Evolutionary conservation across 1,284 basidiomycete genomes (phyloP).

Genomic region (Trichosporon sp.): DNA sequence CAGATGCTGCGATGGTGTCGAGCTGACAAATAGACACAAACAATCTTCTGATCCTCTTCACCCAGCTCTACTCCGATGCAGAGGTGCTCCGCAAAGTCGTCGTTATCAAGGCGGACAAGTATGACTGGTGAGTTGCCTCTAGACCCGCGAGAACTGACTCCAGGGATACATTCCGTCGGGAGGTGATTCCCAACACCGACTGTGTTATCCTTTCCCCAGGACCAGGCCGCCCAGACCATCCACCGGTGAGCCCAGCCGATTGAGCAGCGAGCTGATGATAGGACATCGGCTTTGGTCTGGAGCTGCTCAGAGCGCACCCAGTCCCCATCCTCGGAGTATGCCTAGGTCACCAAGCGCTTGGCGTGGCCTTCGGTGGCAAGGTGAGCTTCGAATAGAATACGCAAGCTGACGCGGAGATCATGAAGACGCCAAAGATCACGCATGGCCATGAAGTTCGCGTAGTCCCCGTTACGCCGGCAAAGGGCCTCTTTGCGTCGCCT

Average conservation of each 20-base stretch:
- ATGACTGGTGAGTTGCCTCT: conserved; percentile 35
- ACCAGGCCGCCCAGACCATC: conserved; percentile 45
- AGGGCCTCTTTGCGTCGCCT: conserved; percentile 33
- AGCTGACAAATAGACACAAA: conserved; percentile 41
- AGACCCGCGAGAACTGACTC: neutral
- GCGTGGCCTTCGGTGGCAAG: conserved; percentile 65
- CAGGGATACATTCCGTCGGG: conserved; percentile 39
- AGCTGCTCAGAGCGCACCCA: conserved; percentile 36
- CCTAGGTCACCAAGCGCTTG: conserved; percentile 85
- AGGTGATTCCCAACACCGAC: conserved; percentile 44
- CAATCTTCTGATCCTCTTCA: conserved; percentile 48
- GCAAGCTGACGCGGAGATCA: conserved; percentile 31
- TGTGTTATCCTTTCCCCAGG: conserved; percentile 49
- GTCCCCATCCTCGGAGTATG: conserved; percentile 59
- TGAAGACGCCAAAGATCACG: conserved; percentile 45
- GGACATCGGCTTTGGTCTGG: conserved; percentile 47
- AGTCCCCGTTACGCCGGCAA: conserved; percentile 23
- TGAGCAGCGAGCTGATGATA: conserved; percentile 10
- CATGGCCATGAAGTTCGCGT: conserved; percentile 76
- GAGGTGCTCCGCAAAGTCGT: conserved; percentile 46
- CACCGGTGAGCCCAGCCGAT: conserved; percentile 22
- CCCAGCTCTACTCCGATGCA: conserved; percentile 39
- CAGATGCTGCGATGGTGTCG: neutral
- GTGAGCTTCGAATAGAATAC: conserved; percentile 27
- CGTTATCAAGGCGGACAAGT: conserved; percentile 46